Percentiles rank a stretch among this genome's conserved stretches.
These are phyloP conservation scores for Aspergillus pseudoterreus DNA, from an alignment of 2,329 filamentous ascomycete genomes.

Conservation along the genomic window DNA sequence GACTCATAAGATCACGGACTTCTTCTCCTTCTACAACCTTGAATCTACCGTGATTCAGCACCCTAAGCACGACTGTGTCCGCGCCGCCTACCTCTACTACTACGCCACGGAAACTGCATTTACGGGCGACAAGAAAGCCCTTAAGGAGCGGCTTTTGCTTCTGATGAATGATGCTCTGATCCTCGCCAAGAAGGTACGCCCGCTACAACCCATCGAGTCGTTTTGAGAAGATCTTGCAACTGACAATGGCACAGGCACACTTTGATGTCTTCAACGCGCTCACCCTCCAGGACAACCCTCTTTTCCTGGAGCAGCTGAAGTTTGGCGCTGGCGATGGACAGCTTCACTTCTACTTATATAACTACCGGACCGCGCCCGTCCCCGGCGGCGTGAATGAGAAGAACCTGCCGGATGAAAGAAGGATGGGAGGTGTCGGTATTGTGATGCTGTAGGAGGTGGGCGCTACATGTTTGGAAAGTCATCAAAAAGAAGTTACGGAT, in stretches of 20 bases:
- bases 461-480: neutral
- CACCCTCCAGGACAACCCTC: constrained; percentile 85
- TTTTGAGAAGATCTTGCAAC: neutral
- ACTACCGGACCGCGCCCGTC: constrained; percentile 86
- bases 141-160: constrained; percentile 76
- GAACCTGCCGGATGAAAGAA: constrained; percentile 72
- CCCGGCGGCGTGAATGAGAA: constrained; percentile 76
- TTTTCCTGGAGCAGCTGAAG: constrained; percentile 91
- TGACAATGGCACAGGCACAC: constrained; percentile 47
- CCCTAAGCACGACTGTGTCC: constrained; percentile 71
- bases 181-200: constrained; percentile 69
- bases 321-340: constrained; percentile 93
- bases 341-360: constrained; percentile 96
- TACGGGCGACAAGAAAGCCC: constrained; percentile 47
- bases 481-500: neutral
- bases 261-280: constrained; percentile 98
- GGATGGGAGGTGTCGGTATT: constrained; percentile 82
- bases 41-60: constrained; percentile 89
- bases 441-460: constrained; percentile 65
- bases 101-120: constrained; percentile 85
- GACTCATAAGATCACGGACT: constrained; percentile 84
- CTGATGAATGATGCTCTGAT: constrained; percentile 84
- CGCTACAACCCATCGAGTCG: neutral
- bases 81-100: constrained; percentile 95
- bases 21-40: constrained; percentile 94